Evolutionary conservation across 176 grass and related monocot species (phyloP).

Genomic region (Poa annua): DNA sequence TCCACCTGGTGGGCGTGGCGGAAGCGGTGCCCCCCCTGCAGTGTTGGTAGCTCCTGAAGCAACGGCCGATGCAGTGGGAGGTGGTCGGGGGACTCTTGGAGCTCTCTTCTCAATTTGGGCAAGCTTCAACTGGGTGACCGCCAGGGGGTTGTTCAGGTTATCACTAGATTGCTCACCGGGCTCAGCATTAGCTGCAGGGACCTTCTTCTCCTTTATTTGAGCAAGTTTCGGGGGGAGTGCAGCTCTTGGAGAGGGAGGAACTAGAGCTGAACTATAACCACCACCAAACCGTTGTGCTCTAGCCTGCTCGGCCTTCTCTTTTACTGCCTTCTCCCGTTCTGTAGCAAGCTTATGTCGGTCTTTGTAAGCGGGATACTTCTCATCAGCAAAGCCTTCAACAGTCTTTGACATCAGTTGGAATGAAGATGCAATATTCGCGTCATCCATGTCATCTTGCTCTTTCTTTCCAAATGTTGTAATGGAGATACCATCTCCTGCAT

Average conservation of each 20-base stretch:
- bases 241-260: slow-evolving; percentile 37
- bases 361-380: slow-evolving; percentile 91
- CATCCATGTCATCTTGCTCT: slow-evolving; percentile 69
- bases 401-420: slow-evolving; percentile 83
- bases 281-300: slow-evolving; percentile 69
- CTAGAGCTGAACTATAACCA: slow-evolving; percentile 43
- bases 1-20: slow-evolving; percentile 51
- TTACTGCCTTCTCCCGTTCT: slow-evolving; percentile 82
- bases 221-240: slow-evolving; percentile 74
- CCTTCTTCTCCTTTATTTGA: slow-evolving; percentile 92
- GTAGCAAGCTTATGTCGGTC: slow-evolving; percentile 84
- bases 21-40: slow-evolving; percentile 44
- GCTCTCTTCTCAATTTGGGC: slow-evolving; percentile 84
- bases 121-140: slow-evolving; percentile 76
- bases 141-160: slow-evolving; percentile 48
- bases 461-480: slow-evolving; percentile 84
- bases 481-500: slow-evolving; percentile 79
- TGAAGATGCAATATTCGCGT: slow-evolving; percentile 61
- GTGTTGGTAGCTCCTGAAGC: slow-evolving; percentile 49
- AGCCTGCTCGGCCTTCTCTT: slow-evolving; percentile 86
- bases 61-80: slow-evolving; percentile 54
- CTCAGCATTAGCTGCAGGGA: slow-evolving; percentile 31
- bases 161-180: slow-evolving; percentile 60
- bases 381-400: slow-evolving; percentile 75
- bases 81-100: slow-evolving; percentile 83